phyloP scores from a whole-genome alignment of 2,329 filamentous ascomycete genomes.

The Helicocarpus griseus region DNA sequence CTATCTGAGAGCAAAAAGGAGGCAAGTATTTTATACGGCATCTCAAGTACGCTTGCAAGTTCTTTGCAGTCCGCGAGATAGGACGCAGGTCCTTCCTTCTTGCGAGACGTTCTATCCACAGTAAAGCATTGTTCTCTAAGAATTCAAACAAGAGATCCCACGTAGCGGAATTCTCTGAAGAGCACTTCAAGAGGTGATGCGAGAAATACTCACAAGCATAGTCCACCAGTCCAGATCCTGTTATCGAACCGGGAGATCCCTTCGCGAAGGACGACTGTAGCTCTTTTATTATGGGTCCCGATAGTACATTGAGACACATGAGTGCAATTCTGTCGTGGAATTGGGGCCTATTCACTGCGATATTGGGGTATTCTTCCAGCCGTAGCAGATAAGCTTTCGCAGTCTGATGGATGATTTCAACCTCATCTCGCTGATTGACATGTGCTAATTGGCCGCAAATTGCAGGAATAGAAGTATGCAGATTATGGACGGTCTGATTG shows the following conservation, averaged over 20 bases:
- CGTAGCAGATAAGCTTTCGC: conserved; percentile 21
- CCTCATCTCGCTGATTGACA: conserved; percentile 18
- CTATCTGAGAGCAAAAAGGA: conserved; percentile 9
- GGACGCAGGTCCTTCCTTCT: conserved; percentile 14
- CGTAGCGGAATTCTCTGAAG: conserved; percentile 12
- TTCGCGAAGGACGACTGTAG: conserved; percentile 15
- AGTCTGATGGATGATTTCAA: conserved; percentile 25
- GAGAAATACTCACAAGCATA: conserved; percentile 27
- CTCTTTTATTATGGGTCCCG: conserved; percentile 23
- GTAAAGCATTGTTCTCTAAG: conserved; percentile 24
- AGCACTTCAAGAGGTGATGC: conserved; percentile 24
- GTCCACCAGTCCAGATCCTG: background rate
- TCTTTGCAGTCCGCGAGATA: conserved; percentile 21
- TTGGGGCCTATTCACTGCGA: conserved; percentile 18
- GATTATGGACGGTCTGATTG: conserved; percentile 12
- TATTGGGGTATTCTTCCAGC: conserved; percentile 16
- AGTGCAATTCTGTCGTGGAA: conserved; percentile 25
- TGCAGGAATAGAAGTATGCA: conserved; percentile 18
- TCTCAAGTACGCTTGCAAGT: conserved; percentile 22
- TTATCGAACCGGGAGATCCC: conserved; percentile 10
- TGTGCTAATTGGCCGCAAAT: conserved; percentile 24
- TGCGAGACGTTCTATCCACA: conserved; percentile 28
- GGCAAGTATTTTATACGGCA: conserved; percentile 1
- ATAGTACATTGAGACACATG: conserved; percentile 26
- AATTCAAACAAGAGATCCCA: conserved; percentile 21